These are phyloP conservation scores for Eucalyptus coolabah DNA, from an alignment of 345 rosid genomes.

Conservation along the genomic window DNA sequence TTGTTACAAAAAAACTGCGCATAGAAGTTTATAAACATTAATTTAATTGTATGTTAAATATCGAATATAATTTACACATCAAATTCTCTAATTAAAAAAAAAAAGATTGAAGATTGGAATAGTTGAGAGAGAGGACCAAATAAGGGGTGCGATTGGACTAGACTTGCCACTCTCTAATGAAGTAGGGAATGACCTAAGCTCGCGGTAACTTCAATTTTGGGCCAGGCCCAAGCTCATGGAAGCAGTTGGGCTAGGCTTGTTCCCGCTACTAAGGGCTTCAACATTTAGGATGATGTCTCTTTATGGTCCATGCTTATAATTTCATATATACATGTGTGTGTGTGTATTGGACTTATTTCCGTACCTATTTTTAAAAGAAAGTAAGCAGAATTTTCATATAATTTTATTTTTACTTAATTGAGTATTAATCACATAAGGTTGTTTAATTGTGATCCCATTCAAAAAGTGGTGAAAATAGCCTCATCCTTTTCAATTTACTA, in stretches of 20 bases:
- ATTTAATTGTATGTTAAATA: background rate
- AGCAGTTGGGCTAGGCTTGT: background rate
- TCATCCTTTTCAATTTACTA: background rate
- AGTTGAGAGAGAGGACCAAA: background rate
- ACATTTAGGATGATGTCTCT: rapidly evolving
- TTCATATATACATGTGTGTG: background rate
- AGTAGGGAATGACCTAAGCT: background rate
- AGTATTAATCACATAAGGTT: background rate
- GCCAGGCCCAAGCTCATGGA: background rate
- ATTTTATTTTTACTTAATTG: background rate
- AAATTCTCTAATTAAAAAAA: background rate
- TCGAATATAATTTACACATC: background rate
- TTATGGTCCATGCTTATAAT: background rate
- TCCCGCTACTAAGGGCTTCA: background rate
- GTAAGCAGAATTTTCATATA: background rate
- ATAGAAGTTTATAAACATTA: background rate
- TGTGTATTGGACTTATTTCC: background rate
- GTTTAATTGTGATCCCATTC: background rate
- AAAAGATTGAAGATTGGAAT: background rate
- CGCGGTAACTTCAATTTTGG: background rate
- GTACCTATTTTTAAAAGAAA: background rate
- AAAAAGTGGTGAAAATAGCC: too few species aligned
- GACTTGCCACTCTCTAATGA: background rate
- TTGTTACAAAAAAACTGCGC: background rate
- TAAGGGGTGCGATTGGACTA: background rate